A percentile compares a stretch with the other conserved stretches of the same genome.
Evolutionary conservation across 2,329 filamentous ascomycete genomes (phyloP).

Genomic region (Microsporum audouinii): DNA sequence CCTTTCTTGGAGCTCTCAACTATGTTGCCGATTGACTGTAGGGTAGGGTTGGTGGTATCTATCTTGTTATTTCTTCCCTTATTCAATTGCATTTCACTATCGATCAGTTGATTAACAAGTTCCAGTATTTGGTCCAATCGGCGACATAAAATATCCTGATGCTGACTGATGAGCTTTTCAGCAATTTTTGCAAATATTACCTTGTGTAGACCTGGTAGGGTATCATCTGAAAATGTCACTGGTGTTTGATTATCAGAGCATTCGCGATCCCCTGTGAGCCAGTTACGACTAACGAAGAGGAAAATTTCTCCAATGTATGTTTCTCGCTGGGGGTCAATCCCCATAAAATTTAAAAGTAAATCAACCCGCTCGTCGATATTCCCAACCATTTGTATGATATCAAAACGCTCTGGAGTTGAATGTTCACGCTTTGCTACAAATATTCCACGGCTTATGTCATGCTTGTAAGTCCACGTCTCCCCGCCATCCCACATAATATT

Average conservation of each 20-base stretch:
- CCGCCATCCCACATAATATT: conserved; percentile 33
- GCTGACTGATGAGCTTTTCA: conserved; percentile 32
- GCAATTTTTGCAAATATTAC: conserved; percentile 32
- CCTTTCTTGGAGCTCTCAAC: conserved; percentile 16
- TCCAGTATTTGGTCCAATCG: conserved; percentile 30
- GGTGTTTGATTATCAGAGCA: conserved; percentile 2
- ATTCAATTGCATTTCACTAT: conserved; percentile 22
- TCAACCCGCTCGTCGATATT: conserved; percentile 28
- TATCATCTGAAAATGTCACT: conserved; percentile 14
- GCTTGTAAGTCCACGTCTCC: conserved; percentile 27
- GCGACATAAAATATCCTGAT: conserved; percentile 33
- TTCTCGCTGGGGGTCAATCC: conserved; percentile 30
- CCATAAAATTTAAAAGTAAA: conserved; percentile 27
- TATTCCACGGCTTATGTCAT: conserved; percentile 18
- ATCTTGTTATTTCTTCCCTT: conserved; percentile 3
- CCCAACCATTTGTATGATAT: conserved; percentile 27
- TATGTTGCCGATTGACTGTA: conserved; percentile 30
- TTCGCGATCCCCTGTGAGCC: conserved; percentile 25
- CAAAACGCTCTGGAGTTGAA: conserved; percentile 12
- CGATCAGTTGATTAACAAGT: conserved; percentile 32
- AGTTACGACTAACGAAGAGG: conserved; percentile 31
- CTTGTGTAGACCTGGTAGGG: conserved; percentile 24
- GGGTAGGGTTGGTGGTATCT: neutral
- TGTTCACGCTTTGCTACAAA: conserved; percentile 20
- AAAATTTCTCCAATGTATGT: conserved; percentile 33